Evolutionary conservation across 1,139 yeast genomes (phyloP).

Genomic region (Lodderomyces jiufengensis): DNA sequence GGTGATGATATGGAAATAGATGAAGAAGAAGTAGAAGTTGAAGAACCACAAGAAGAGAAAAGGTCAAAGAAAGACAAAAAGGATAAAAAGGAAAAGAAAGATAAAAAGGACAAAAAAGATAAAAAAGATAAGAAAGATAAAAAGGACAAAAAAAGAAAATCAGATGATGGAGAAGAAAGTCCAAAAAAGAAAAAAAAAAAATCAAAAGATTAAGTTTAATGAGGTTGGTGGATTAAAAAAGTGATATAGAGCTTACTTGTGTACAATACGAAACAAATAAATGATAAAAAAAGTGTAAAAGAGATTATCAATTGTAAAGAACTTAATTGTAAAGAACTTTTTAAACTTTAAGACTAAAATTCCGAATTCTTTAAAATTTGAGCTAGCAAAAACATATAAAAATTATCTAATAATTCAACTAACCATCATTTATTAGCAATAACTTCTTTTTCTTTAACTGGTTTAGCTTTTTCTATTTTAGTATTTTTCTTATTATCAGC

Average conservation of each 20-base stretch:
- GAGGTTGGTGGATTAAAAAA: not conserved
- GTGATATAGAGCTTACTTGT: no score
- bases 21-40: slow-evolving; percentile 40
- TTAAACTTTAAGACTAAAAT: no score
- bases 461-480: not conserved
- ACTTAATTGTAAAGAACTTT: no score
- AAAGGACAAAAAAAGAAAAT: slow-evolving; percentile 46
- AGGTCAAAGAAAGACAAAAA: slow-evolving; percentile 53
- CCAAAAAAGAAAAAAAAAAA: slow-evolving; percentile 41
- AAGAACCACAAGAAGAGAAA: slow-evolving; percentile 57
- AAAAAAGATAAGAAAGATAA: slow-evolving; percentile 45
- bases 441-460: no score
- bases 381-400: slow-evolving; percentile 3
- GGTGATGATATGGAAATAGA: slow-evolving; percentile 34
- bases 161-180: slow-evolving; percentile 20
- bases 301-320: no score
- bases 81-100: slow-evolving; percentile 54
- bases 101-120: slow-evolving; percentile 44
- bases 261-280: no score
- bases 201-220: slow-evolving; percentile 31
- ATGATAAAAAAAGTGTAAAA: no score
- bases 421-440: no score
- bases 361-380: not conserved
- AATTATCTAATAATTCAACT: not conserved
- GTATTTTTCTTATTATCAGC: no score